Evolutionary conservation across 2,329 filamentous ascomycete species (phyloP).

Genomic region (Neurospora sp.): DNA sequence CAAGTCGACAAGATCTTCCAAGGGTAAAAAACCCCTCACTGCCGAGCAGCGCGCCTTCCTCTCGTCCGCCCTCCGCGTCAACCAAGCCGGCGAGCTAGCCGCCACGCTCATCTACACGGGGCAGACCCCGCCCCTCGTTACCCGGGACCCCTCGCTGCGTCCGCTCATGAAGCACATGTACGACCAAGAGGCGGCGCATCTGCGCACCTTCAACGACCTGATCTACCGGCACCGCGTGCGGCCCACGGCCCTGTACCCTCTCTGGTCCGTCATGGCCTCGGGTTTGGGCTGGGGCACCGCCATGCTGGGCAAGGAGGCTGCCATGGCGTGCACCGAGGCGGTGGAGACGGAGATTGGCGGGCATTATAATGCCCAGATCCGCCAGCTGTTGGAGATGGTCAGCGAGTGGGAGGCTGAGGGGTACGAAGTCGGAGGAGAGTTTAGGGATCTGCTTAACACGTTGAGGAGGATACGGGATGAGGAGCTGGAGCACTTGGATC

Average conservation of each 20-base stretch:
- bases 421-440: conserved; percentile 70
- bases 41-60: conserved; percentile 58
- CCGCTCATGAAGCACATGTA: conserved; percentile 97
- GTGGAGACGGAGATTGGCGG: conserved; percentile 96
- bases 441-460: conserved; percentile 60
- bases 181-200: conserved; percentile 85
- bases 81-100: conserved; percentile 95
- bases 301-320: conserved; percentile 79
- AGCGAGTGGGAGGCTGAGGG: conserved; percentile 64
- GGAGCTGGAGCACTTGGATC: conserved; percentile 92
- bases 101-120: conserved; percentile 88
- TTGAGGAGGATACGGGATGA: conserved; percentile 84
- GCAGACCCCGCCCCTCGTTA: conserved; percentile 73
- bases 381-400: conserved; percentile 71
- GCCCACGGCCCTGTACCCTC: conserved; percentile 82
- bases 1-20: conserved; percentile 17
- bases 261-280: conserved; percentile 76
- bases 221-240: conserved; percentile 80
- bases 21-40: conserved; percentile 49
- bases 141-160: conserved; percentile 75
- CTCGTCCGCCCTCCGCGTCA: conserved; percentile 59
- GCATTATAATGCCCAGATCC: conserved; percentile 91
- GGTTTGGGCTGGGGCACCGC: conserved; percentile 84
- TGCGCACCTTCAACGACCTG: conserved; percentile 74
- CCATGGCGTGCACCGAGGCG: conserved; percentile 97